Evolutionary conservation across 2,329 filamentous ascomycete genomes (phyloP).

Genomic region (Aureobasidium sp.): DNA sequence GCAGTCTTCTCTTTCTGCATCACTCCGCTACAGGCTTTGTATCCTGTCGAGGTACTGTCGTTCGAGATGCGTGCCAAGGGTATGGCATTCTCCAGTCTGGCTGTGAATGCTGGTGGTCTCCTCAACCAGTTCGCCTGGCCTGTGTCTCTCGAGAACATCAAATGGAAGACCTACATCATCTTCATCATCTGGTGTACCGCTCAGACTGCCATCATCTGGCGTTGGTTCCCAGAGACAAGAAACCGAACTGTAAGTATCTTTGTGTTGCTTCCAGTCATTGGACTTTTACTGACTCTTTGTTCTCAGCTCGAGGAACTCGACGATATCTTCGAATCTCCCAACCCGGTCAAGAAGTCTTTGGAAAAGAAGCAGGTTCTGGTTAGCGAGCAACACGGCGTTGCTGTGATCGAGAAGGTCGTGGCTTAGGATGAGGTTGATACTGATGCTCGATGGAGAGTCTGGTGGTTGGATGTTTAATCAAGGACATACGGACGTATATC

Average conservation of each 20-base stretch:
- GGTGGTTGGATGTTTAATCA: no score
- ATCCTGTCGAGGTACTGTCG: slow-evolving; percentile 40
- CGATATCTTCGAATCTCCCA: slow-evolving; percentile 18
- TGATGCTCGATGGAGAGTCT: background rate
- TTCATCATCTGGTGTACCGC: slow-evolving; percentile 13
- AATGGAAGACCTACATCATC: slow-evolving; percentile 26
- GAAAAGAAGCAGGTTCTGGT: slow-evolving; percentile 22
- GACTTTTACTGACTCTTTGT: background rate
- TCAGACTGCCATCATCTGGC: slow-evolving; percentile 21
- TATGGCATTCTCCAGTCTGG: slow-evolving; percentile 36
- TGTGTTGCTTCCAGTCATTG: background rate
- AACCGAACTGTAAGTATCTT: slow-evolving; percentile 20
- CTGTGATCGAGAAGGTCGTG: slow-evolving; percentile 13
- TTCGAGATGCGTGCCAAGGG: slow-evolving; percentile 38
- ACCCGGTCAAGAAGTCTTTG: slow-evolving; percentile 23
- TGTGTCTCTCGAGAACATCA: slow-evolving; percentile 13
- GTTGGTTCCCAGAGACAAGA: slow-evolving; percentile 32
- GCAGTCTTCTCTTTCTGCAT: slow-evolving; percentile 26
- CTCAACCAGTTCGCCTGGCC: slow-evolving; percentile 28
- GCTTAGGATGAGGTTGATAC: background rate
- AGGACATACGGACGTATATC: background rate
- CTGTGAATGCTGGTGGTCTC: slow-evolving; percentile 36
- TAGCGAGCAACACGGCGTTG: slow-evolving; percentile 19
- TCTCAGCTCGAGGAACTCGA: slow-evolving; percentile 24
- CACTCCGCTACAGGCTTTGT: slow-evolving; percentile 28